Evolutionary conservation across 495 filamentous ascomycete genomes (phyloP).

Genomic region (Amphirosellinia nigrospora): DNA sequence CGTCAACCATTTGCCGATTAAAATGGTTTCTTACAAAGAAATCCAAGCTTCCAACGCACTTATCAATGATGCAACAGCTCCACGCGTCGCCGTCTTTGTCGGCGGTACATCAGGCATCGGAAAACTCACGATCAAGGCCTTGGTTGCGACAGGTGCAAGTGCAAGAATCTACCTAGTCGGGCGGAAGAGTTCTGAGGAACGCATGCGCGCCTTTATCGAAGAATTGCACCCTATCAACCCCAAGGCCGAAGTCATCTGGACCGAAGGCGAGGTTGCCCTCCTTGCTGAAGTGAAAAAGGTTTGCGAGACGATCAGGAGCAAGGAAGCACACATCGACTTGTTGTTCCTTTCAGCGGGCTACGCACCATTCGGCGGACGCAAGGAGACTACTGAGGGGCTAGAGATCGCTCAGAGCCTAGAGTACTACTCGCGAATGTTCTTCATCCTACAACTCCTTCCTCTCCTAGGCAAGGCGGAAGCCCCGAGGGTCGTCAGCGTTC

Average conservation of each 20-base stretch:
- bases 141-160: conserved; percentile 35
- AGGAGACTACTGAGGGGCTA: conserved; percentile 39
- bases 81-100: conserved; percentile 45
- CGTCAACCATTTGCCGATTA: not conserved
- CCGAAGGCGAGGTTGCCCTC: conserved; percentile 45
- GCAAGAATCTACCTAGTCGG: conserved; percentile 44
- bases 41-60: conserved; percentile 46
- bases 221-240: conserved; percentile 42
- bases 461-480: conserved; percentile 33
- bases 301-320: conserved; percentile 39
- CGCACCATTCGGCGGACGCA: conserved; percentile 40
- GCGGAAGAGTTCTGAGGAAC: conserved; percentile 39
- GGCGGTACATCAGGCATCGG: conserved; percentile 51
- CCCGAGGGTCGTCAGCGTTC: conserved; percentile 42
- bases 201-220: conserved; percentile 35
- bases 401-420: conserved; percentile 38
- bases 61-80: conserved; percentile 43
- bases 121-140: conserved; percentile 37
- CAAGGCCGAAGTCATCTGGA: conserved; percentile 45
- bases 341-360: conserved; percentile 49
- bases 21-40: conserved; percentile 46
- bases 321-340: conserved; percentile 41
- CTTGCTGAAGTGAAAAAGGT: conserved; percentile 42
- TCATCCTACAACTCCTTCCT: conserved; percentile 41
- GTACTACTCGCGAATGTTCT: conserved; percentile 47